A percentile compares a stretch with the other conserved stretches of the same genome.
Evolutionary conservation across 2,329 filamentous ascomycete genomes (phyloP).

Genomic region (Cordyceps cateniannulata): DNA sequence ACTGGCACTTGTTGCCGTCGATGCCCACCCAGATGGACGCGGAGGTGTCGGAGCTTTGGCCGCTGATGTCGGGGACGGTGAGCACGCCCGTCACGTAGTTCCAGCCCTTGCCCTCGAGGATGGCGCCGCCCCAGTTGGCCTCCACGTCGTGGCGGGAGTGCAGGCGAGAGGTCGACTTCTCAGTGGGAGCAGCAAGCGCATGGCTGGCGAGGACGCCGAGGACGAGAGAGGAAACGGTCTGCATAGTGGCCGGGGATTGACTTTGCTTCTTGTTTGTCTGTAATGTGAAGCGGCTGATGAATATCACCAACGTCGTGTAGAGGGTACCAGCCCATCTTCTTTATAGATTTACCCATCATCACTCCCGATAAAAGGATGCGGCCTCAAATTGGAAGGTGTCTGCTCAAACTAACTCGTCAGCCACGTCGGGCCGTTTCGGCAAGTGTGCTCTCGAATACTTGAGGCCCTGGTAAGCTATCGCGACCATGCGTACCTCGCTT

Average conservation of each 20-base stretch:
- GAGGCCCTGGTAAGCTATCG: no score
- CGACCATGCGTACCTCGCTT: no score
- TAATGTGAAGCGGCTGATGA: neutral
- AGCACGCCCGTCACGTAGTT: neutral
- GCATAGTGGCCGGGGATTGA: neutral
- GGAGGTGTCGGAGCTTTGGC: neutral
- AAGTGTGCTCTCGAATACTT: no score
- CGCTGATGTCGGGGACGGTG: neutral
- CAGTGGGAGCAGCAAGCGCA: neutral
- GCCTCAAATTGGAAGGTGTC: no score
- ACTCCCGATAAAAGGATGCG: neutral
- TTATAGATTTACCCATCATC: neutral
- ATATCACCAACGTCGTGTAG: neutral
- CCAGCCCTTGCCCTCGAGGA: neutral
- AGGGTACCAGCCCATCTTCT: neutral
- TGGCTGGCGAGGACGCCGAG: neutral
- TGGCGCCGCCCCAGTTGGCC: neutral
- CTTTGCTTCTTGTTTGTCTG: neutral
- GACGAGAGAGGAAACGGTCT: neutral
- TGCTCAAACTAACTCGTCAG: no score
- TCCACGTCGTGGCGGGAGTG: neutral
- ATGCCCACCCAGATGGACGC: constrained; percentile 36
- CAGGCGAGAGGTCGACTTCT: neutral
- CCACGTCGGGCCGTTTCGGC: no score
- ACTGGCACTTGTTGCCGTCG: constrained; percentile 24